Percentiles rank a stretch among this genome's conserved stretches.
phyloP scores from a whole-genome alignment of 2,329 filamentous ascomycete genomes.

The Venturia effusa region DNA sequence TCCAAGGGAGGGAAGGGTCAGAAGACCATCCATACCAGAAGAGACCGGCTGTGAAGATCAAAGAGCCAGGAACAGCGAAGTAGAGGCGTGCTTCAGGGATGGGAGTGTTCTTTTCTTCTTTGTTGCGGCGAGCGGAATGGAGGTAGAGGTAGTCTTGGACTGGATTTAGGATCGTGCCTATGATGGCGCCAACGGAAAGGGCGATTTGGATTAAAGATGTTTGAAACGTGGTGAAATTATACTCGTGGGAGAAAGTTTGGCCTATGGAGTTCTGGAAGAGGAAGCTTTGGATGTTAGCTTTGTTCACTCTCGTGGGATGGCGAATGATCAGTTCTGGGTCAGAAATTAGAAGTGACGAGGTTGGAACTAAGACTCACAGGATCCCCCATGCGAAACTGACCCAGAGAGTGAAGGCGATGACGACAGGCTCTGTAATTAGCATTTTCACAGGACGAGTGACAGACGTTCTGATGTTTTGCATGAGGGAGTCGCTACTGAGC shows the following conservation, averaged over 20 bases:
- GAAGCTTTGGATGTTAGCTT: conserved; percentile 19
- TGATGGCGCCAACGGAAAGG: conserved; percentile 34
- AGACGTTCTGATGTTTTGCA: conserved; percentile 7
- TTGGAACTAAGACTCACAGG: conserved; percentile 15
- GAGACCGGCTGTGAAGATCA: conserved; percentile 38
- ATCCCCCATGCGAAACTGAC: conserved; percentile 36
- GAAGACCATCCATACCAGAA: conserved; percentile 42
- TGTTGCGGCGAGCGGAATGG: conserved; percentile 21
- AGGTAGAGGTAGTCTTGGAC: conserved; percentile 22
- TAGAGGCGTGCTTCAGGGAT: conserved; percentile 33
- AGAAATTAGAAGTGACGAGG: not conserved
- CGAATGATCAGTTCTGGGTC: no score
- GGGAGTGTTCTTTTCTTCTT: conserved; percentile 9
- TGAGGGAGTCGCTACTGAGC: not conserved
- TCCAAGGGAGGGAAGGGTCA: conserved; percentile 34
- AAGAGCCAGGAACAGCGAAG: conserved; percentile 32
- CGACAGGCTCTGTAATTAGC: conserved; percentile 39
- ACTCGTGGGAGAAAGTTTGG: conserved; percentile 30
- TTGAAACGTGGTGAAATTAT: conserved; percentile 30
- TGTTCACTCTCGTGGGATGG: not conserved
- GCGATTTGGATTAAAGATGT: conserved; percentile 36
- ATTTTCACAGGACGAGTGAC: conserved; percentile 28
- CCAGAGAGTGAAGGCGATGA: conserved; percentile 38
- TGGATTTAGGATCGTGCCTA: conserved; percentile 29
- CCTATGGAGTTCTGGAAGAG: conserved; percentile 39